A percentile compares a stretch with the other conserved stretches of the same genome.
Evolutionary conservation across 208 protist genomes (phyloP).

Genomic region (Leishmania major): DNA sequence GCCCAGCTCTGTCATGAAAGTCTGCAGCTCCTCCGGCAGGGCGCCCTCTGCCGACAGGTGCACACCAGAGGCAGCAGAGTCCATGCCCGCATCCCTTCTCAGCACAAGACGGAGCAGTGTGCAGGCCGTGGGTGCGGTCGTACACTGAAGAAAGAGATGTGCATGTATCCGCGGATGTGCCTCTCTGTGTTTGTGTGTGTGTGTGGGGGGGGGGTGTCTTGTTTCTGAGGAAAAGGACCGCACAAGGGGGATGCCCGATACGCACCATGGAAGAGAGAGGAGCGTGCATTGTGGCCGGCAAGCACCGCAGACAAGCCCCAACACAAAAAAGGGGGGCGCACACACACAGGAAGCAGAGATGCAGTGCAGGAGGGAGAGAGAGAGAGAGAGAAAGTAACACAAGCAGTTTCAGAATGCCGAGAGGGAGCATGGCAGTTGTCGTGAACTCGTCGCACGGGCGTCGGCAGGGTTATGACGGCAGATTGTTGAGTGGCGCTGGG

Average conservation of each 20-base stretch:
- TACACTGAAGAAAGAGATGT: not conserved
- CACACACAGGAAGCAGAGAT: not conserved
- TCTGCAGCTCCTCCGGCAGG: not conserved
- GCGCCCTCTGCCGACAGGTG: not conserved
- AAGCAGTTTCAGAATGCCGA: not conserved
- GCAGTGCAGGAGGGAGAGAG: not conserved
- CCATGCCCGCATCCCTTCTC: not conserved
- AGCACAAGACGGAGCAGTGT: not conserved
- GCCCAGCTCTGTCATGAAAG: constrained; percentile 32
- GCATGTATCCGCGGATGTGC: too few species aligned
- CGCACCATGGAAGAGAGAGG: not conserved
- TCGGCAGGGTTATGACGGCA: not conserved
- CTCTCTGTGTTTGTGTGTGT: not conserved
- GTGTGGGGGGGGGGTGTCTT: too few species aligned
- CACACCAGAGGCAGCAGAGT: not conserved
- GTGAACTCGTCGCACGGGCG: not conserved
- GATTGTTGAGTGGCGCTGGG: not conserved
- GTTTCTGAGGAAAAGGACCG: not conserved
- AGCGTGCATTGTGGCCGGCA: not conserved
- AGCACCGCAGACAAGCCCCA: too few species aligned
- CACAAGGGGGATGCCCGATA: too few species aligned
- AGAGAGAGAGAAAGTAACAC: not conserved
- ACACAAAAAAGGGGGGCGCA: not conserved
- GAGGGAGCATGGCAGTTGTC: not conserved
- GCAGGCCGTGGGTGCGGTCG: not conserved